Conservation (phyloP, 305 asterid species). For the Petunia hybrid region DNA sequence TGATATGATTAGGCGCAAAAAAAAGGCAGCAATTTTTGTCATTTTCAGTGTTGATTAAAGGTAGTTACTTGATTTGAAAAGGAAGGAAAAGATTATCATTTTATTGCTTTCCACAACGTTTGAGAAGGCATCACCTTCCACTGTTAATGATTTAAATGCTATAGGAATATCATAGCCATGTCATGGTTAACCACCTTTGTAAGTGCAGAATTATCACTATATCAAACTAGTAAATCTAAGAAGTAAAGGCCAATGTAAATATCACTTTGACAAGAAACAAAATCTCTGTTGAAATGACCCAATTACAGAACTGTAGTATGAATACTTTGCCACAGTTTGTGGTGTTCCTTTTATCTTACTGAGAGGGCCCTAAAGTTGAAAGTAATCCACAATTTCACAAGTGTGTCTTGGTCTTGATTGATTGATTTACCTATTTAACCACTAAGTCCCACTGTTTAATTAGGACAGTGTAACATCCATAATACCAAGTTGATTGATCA, state of each 20-base stretch:
- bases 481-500: background rate
- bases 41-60: background rate
- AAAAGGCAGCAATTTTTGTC: background rate
- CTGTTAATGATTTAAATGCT: background rate
- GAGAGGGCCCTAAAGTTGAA: too few species aligned
- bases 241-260: background rate
- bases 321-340: background rate
- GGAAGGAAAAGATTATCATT: background rate
- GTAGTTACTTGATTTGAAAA: background rate
- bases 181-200: constrained; percentile 10
- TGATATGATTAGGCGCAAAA: background rate
- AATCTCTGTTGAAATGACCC: background rate
- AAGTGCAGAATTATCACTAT: background rate
- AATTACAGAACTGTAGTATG: background rate
- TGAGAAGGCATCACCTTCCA: background rate
- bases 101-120: background rate
- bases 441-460: background rate
- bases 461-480: constrained; percentile 7
- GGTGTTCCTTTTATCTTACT: background rate
- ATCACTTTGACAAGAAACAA: constrained; percentile 11
- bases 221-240: background rate
- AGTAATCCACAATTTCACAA: background rate
- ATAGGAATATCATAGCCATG: background rate
- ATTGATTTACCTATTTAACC: background rate
- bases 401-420: background rate